A percentile compares a stretch with the other conserved stretches of the same genome.
Conservation (phyloP, 2,329 filamentous ascomycete species). For the Didymella lethalis region DNA sequence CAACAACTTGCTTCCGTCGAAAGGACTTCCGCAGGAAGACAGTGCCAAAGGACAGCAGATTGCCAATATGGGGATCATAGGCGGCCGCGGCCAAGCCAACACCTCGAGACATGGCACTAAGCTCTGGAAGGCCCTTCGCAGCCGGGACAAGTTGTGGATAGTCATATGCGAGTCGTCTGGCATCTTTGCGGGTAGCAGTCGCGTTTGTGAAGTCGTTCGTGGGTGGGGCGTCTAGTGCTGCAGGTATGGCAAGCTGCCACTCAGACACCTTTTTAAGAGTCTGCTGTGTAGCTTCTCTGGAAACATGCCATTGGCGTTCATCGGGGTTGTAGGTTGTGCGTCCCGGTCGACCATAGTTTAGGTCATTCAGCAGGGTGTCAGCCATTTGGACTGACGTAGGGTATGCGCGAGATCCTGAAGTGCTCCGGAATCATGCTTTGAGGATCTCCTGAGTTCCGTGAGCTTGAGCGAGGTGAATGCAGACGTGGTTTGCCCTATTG, state of each 20-base stretch:
- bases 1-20: slow-evolving; percentile 39
- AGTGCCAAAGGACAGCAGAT: slow-evolving; percentile 66
- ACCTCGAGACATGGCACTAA: slow-evolving; percentile 38
- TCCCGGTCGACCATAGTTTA: slow-evolving; percentile 64
- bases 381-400: slow-evolving; percentile 61
- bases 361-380: slow-evolving; percentile 59
- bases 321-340: slow-evolving; percentile 59
- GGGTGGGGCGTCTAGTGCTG: slow-evolving; percentile 21
- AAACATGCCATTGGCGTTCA: slow-evolving; percentile 59
- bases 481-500: slow-evolving; percentile 5
- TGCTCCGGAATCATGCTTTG: slow-evolving; percentile 38
- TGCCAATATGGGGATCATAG: slow-evolving; percentile 53
- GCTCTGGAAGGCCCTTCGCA: slow-evolving; percentile 31
- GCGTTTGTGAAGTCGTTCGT: slow-evolving; percentile 6
- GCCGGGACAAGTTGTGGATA: slow-evolving; percentile 39
- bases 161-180: slow-evolving; percentile 27
- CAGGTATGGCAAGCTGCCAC: slow-evolving; percentile 32
- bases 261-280: slow-evolving; percentile 37
- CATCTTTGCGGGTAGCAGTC: slow-evolving; percentile 24
- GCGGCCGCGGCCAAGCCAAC: slow-evolving; percentile 39
- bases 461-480: background rate
- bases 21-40: slow-evolving; percentile 55
- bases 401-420: slow-evolving; percentile 21
- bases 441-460: background rate
- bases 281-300: slow-evolving; percentile 46